Percentiles rank a stretch among this genome's conserved stretches.
Conservation (phyloP, 306 rosid species). For the Parietaria judaica region DNA sequence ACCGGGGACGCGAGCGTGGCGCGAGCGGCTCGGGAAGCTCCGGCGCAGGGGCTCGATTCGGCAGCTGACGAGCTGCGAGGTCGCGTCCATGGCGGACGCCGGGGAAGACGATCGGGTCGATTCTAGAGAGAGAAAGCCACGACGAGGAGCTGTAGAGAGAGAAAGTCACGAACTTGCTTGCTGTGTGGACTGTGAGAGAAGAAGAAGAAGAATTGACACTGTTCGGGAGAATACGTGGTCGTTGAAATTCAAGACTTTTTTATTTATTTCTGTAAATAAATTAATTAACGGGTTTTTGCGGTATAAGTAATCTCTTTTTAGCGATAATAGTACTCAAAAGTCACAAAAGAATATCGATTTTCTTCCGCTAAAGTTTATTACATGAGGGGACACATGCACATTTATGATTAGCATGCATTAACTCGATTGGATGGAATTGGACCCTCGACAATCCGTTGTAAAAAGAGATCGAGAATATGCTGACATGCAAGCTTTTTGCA, state of each 20-base stretch:
- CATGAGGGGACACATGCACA: no score
- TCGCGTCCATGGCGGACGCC: slow-evolving; percentile 69
- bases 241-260: neutral
- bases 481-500: no score
- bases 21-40: slow-evolving; percentile 24
- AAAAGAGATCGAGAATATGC: no score
- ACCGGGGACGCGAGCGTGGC: slow-evolving; percentile 30
- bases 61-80: slow-evolving; percentile 53
- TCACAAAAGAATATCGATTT: no score
- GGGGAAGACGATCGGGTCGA: neutral
- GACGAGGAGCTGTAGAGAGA: neutral
- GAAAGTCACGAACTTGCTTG: neutral
- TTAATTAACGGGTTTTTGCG: no score
- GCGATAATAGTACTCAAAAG: no score
- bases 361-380: no score
- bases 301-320: no score
- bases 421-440: no score
- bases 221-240: neutral
- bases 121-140: neutral
- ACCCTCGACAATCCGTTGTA: no score
- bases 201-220: neutral
- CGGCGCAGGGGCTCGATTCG: slow-evolving; percentile 48
- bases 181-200: neutral
- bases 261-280: neutral
- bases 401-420: no score